Evolutionary conservation across 495 filamentous ascomycete species (phyloP), one percentile per base, ranked within the genome.

Genomic region (Hypoxylon crocopeplum): DNA sequence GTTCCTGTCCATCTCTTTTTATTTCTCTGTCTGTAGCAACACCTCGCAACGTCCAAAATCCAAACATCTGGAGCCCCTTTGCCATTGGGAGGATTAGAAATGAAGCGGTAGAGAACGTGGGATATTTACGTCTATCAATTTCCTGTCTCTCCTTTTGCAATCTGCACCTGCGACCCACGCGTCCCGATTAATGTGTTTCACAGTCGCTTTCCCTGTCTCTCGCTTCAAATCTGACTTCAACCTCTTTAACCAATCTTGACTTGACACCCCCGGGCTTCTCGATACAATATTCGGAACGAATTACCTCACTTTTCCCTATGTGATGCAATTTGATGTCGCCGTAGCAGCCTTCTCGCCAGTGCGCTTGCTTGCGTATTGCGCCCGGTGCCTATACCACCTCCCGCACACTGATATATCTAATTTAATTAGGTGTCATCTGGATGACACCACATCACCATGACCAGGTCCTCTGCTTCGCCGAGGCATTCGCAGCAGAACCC

Each of bases 401-500:
- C 24, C 49, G 11, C 21, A 15, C 17, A n/a, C 33, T 32, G 27
- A 27, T 56, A 62, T 40, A 65, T 41, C 51, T 59, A 42, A 57
- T 52, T 47, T 25, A n/a, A 44, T 39, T 17, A 13, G 49, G 52
- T 56, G 58, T 57, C 58, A 66, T 61, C 52, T 64, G 48, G 55
- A 68, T 68, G 59, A 68, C 49, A 62, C 47, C 12, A 16, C 16
- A 37, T 52, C 54, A 69, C 47, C 55, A 71, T 71, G 69, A 60
- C 54, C 29, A 57, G 69, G 37, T 61, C 62, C 42, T 45, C 70
- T 42, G 46, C 68, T 38, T 63, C 72, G 15, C 69, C 70, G 42
- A 71, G 70, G 46, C 67, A 69, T 16, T 60, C 68, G 20, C 61
- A 64, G 37, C 56, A 51, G 24, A 48, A 54, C 24, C 21, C 59